Percentiles rank a stretch among this genome's conserved stretches.
Evolutionary conservation across 495 filamentous ascomycete genomes (phyloP).

Genomic region (Aeminium ludgeri): DNA sequence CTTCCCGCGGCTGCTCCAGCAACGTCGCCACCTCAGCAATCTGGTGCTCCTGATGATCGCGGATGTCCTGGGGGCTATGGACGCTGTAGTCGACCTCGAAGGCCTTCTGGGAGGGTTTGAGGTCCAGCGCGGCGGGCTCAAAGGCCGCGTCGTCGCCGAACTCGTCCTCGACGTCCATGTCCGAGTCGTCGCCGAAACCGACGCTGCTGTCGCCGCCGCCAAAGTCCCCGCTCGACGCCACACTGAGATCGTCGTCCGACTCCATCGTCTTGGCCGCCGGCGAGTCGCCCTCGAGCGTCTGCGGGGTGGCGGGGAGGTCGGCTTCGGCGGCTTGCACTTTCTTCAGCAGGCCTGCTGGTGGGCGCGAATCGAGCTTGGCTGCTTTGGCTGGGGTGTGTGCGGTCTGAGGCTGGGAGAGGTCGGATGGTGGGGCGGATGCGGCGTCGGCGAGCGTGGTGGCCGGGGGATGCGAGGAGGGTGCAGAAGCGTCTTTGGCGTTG

Average conservation of each 20-base stretch:
- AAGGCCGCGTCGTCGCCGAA: conserved; percentile 59
- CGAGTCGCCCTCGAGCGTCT: conserved; percentile 37
- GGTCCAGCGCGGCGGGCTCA: conserved; percentile 55
- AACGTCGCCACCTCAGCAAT: conserved; percentile 79
- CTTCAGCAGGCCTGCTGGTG: no score
- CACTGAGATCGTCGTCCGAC: conserved; percentile 89
- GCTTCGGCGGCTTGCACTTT: conserved; percentile 23
- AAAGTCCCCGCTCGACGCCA: conserved; percentile 57
- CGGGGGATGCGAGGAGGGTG: no score
- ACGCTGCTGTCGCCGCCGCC: conserved; percentile 54
- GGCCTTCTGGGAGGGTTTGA: conserved; percentile 48
- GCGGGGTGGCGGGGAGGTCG: conserved; percentile 38
- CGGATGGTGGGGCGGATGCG: not conserved
- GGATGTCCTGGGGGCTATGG: conserved; percentile 60
- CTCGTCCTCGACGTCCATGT: conserved; percentile 54
- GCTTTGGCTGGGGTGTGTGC: conserved; percentile 32
- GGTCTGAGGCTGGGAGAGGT: conserved; percentile 25
- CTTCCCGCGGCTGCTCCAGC: conserved; percentile 69
- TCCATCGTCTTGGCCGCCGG: conserved; percentile 80
- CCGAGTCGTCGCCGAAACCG: conserved; percentile 34
- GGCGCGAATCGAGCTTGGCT: conserved; percentile 27
- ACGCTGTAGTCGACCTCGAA: conserved; percentile 81
- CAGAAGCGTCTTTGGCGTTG: no score
- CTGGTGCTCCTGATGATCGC: conserved; percentile 63
- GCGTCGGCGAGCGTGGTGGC: conserved; percentile 45